Base-by-base conservation (phyloP, 495 filamentous ascomycete genomes). In the Penicillium silybi region DNA sequence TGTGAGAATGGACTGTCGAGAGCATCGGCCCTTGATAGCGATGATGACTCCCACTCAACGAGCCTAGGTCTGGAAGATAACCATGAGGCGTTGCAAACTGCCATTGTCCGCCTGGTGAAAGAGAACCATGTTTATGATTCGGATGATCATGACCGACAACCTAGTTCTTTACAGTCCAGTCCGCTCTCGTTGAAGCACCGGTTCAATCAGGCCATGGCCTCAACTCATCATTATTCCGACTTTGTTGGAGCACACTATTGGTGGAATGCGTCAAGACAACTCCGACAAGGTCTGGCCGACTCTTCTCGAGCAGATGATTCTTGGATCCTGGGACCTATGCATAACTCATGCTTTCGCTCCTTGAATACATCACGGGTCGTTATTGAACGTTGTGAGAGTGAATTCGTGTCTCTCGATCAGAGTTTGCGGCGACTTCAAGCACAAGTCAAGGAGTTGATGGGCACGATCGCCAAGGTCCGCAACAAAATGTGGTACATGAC, bases 401-500 rank as follows among this genome's bases (percentile, higher is more conserved):
- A 73, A 32, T 70, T 73, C 40, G 58, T 71, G 11, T 61, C 67
- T 32, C 53, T 77, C 7, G 67, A 69, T 44, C 66, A 66, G 5
- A 66, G 68, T 39, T 59, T 72, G 26, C 65, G 62, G 32, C 64
- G 64, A 23, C 57, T 77, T n/a, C 68, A 72, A 45, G 65, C 50
- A 15, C 64, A 62, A 2, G 60, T 70, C 15, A 72, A 70, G 45
- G 61, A 63, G 1, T 56, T 69, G 44, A 65, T 73, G 59, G 37
- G 56, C 27, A 68, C 68, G 2, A 57, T 75, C 34, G 54, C 63
- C 41, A 71, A 69, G 41, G 62, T 76, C 1, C 80, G 93, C 38
- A 87, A 95, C 67, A 97, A 97, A 76, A 96, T 96, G 89, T 98
- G 93, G 93, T 98, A 96, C 66, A 88, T 93, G 57, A 95, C 92